Evolutionary conservation across 208 protist genomes (phyloP), one percentile per base, ranked within the genome.

Genomic region (Naegleria lovaniensis): DNA sequence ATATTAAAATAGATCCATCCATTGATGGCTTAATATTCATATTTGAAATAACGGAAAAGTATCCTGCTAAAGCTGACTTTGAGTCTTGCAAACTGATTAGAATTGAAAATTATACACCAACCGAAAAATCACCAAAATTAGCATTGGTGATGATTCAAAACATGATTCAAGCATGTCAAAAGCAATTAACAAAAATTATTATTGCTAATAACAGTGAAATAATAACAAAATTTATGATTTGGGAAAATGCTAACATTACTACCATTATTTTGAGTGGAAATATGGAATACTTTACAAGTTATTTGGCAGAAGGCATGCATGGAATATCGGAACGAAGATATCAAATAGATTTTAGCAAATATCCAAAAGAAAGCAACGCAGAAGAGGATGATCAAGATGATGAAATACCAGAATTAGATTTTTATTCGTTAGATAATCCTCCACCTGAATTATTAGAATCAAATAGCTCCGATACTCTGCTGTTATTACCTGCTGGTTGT

Each of bases 311-410:
- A 79, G 67, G 67, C 0, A 79, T 79, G 16, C 16, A 79, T 79
- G 67, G 67, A 2, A 36, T 29, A 79, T 79, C 67, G 1, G 67
- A 79, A 79, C 25, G 67, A 79, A 79, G 67, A 79, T 79, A 79
- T 79, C 67, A 79, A 79, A 79, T 79, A 36, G 67, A 79, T 79
- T 79, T 79, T 79, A 79, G 29, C 7, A 79, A 79, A 79, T 79
- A 36, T 79, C 16, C 16, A 36, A 79, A 79, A 33, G 55, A 67
- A 19, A 48, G 43, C 43, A 75, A 75, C 13, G 2, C 29, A 36
- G 67, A 79, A 36, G 67, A 75, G n/a, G 58, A 75, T 9, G 22
- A 36, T 33, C 5, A 79, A 36, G 67, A 79, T 79, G 67, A 79
- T 79, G 67, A 79, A 36, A 79, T 79, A 36, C 67, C 67, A 36